These are phyloP conservation scores for Pseudodiploospora longispora DNA, from an alignment of 2,329 filamentous ascomycete species.

Conservation along the genomic window DNA sequence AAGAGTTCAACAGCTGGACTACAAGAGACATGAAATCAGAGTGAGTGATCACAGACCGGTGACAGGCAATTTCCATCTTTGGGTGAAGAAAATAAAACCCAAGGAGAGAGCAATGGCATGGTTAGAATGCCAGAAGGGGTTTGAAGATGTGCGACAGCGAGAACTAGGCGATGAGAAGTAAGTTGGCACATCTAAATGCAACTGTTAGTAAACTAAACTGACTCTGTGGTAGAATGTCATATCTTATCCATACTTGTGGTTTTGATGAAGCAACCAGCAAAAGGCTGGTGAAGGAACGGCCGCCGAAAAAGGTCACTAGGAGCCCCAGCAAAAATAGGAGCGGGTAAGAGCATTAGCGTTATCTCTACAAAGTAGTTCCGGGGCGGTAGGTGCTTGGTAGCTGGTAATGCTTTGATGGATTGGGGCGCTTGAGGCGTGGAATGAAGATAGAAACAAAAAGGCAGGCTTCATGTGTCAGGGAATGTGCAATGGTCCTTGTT, in stretches of 20 bases:
- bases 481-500: too few species aligned
- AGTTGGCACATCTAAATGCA: conserved; percentile 28
- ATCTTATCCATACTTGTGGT: conserved; percentile 43
- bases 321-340: conserved; percentile 17
- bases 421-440: too few species aligned
- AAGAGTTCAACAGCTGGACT: conserved; percentile 79
- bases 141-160: conserved; percentile 62
- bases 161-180: conserved; percentile 71
- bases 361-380: conserved; percentile 6
- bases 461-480: too few species aligned
- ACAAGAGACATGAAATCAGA: conserved; percentile 78
- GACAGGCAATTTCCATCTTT: conserved; percentile 72
- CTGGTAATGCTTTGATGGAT: too few species aligned
- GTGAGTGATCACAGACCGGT: conserved; percentile 93
- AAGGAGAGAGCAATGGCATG: conserved; percentile 57
- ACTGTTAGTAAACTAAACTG: conserved; percentile 9
- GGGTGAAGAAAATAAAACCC: conserved; percentile 72
- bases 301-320: conserved; percentile 17
- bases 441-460: too few species aligned
- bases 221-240: conserved; percentile 34
- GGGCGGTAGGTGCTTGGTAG: too few species aligned
- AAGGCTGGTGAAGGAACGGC: conserved; percentile 35
- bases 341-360: conserved; percentile 5
- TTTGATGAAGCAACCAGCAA: conserved; percentile 46
- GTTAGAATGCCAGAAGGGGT: conserved; percentile 67